A percentile compares a stretch with the other conserved stretches of the same genome.
phyloP scores from a whole-genome alignment of 148 eudicot species.

The Cornus controversa region DNA sequence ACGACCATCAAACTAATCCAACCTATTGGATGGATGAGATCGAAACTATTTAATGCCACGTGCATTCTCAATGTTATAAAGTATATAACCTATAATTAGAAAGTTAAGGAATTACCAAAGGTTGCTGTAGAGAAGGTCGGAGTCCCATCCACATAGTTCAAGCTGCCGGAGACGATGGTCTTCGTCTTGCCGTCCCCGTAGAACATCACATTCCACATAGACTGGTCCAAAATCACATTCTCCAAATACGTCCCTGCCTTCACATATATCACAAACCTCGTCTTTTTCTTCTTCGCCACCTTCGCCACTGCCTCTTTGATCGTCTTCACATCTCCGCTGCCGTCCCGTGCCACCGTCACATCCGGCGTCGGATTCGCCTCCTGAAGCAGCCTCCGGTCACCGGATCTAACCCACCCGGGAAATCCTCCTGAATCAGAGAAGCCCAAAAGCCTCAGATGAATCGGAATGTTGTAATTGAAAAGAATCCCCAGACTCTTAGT shows the following conservation, averaged over 20 bases:
- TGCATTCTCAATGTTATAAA: too few relatives aligned
- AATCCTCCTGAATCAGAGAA: slow-evolving; percentile 11
- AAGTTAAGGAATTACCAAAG: slow-evolving; percentile 51
- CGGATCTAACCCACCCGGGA: slow-evolving; percentile 44
- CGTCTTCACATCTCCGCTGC: slow-evolving; percentile 45
- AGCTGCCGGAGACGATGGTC: slow-evolving; percentile 50
- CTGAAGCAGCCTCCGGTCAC: slow-evolving; percentile 49
- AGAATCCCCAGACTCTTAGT: slow-evolving; percentile 31
- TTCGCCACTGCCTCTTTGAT: slow-evolving; percentile 46
- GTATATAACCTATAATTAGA: too few relatives aligned
- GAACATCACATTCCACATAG: slow-evolving; percentile 58
- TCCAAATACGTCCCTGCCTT: slow-evolving; percentile 55
- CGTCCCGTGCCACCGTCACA: slow-evolving; percentile 62
- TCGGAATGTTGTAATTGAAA: slow-evolving; percentile 31
- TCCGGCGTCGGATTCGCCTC: slow-evolving; percentile 30
- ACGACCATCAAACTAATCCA: too few relatives aligned
- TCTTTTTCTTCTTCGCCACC: slow-evolving; percentile 46
- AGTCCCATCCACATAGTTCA: slow-evolving; percentile 50
- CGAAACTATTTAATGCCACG: too few relatives aligned
- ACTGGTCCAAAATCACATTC: slow-evolving; percentile 48
- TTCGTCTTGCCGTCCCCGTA: slow-evolving; percentile 60
- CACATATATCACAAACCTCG: slow-evolving; percentile 51
- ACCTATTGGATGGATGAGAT: too few relatives aligned
- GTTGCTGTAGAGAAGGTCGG: slow-evolving; percentile 66
- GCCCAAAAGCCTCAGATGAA: slow-evolving; percentile 32